Conservation (phyloP, 2,329 filamentous ascomycete species). For the Leptodontidium sp. region DNA sequence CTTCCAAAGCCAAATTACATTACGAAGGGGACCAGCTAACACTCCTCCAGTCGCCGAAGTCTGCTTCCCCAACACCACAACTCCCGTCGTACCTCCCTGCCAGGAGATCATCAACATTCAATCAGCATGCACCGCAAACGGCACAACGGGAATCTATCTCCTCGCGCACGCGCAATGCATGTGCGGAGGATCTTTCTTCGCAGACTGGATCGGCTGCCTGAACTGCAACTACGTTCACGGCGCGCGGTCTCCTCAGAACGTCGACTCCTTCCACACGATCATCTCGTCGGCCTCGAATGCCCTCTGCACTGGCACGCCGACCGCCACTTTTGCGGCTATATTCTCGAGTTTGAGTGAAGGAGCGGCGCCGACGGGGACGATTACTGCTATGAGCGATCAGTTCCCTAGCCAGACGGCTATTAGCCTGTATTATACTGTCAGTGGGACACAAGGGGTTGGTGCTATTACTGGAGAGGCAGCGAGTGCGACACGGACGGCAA, state of each 20-base stretch:
- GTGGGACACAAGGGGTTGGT: constrained; percentile 51
- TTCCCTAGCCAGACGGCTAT: constrained; percentile 51
- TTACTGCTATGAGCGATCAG: constrained; percentile 47
- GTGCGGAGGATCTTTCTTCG: constrained; percentile 54
- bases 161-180: constrained; percentile 50
- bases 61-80: constrained; percentile 34
- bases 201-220: constrained; percentile 53
- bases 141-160: constrained; percentile 43
- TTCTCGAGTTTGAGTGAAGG: constrained; percentile 46
- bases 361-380: constrained; percentile 45
- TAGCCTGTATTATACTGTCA: constrained; percentile 54
- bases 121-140: constrained; percentile 47
- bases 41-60: constrained; percentile 26
- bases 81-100: constrained; percentile 46
- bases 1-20: not conserved
- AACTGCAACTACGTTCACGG: constrained; percentile 53
- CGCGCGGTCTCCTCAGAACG: constrained; percentile 49
- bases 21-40: not conserved
- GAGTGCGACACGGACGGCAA: constrained; percentile 47
- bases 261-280: constrained; percentile 48
- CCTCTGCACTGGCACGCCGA: constrained; percentile 52
- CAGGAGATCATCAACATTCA: constrained; percentile 48
- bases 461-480: constrained; percentile 53
- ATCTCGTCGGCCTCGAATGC: constrained; percentile 47
- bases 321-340: constrained; percentile 48